A percentile compares a stretch with the other conserved stretches of the same genome.
These are phyloP conservation scores for Thymus mandschuricus DNA, from an alignment of 257 asterid genomes.

Conservation along the genomic window DNA sequence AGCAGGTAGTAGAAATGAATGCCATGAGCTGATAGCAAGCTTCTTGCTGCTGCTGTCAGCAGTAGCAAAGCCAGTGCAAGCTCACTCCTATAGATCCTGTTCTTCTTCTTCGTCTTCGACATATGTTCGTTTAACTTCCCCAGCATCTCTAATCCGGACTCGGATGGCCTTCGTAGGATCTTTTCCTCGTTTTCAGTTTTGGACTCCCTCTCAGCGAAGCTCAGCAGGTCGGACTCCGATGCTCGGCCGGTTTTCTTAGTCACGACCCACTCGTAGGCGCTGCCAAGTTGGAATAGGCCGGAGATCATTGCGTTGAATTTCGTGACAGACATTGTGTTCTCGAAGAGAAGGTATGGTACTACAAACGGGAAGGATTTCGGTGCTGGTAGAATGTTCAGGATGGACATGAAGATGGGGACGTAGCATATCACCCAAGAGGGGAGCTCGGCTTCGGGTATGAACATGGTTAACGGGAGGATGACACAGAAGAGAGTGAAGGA, in stretches of 20 bases:
- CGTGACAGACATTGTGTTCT: constrained; percentile 55
- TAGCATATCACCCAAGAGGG: constrained; percentile 53
- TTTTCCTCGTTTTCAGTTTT: constrained; percentile 33
- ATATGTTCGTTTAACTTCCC: constrained; percentile 34
- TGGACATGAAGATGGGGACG: constrained; percentile 47
- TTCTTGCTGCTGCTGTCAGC: constrained; percentile 48
- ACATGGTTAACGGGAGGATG: constrained; percentile 53
- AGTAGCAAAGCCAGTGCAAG: constrained; percentile 46
- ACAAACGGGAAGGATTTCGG: constrained; percentile 54
- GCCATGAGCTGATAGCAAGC: constrained; percentile 46
- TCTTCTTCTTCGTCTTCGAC: constrained; percentile 25
- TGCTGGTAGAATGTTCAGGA: constrained; percentile 47
- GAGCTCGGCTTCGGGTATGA: constrained; percentile 52
- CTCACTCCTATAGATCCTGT: constrained; percentile 39
- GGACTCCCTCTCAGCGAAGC: constrained; percentile 46
- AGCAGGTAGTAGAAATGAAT: constrained; percentile 51
- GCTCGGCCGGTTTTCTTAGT: constrained; percentile 53
- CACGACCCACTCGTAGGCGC: constrained; percentile 54
- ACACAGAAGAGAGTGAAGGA: constrained; percentile 56
- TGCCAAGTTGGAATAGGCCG: constrained; percentile 51
- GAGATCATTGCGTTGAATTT: constrained; percentile 57
- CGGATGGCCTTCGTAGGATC: constrained; percentile 43
- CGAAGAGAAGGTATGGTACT: constrained; percentile 51
- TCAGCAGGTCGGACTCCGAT: constrained; percentile 45
- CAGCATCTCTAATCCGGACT: constrained; percentile 43